Evolutionary conservation across 176 grass and related monocot species (phyloP).

Genomic region (Oryza nivara): DNA sequence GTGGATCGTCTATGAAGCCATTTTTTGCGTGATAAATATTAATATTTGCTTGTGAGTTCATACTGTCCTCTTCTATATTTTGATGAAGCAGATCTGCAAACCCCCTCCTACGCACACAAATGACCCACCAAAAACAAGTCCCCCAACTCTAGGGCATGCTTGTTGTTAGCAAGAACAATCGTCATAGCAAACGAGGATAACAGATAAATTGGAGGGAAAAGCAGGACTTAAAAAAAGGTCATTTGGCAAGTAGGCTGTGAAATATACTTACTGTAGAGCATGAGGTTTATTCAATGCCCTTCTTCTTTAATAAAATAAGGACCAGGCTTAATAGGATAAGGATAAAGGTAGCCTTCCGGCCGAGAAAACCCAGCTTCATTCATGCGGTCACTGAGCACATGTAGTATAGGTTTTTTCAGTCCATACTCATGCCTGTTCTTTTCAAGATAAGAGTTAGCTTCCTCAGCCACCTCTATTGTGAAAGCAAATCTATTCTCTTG

Average conservation of each 20-base stretch:
- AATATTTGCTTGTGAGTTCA: slow-evolving; percentile 15
- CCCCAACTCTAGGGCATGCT: not conserved
- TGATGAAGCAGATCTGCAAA: slow-evolving; percentile 1
- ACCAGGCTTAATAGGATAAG: slow-evolving; percentile 72
- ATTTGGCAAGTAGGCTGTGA: not conserved
- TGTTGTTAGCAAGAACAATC: slow-evolving; percentile 11
- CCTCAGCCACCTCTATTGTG: slow-evolving; percentile 79
- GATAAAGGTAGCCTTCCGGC: slow-evolving; percentile 72
- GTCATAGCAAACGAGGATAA: slow-evolving; percentile 29
- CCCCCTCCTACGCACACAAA: too few species aligned
- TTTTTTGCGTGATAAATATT: slow-evolving; percentile 36
- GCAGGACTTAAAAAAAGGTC: not conserved
- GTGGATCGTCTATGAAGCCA: slow-evolving; percentile 14
- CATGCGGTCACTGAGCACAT: slow-evolving; percentile 81
- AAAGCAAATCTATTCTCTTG: slow-evolving; percentile 82
- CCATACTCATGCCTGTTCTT: slow-evolving; percentile 81
- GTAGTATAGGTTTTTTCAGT: slow-evolving; percentile 74
- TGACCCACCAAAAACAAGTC: not conserved
- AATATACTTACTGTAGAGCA: slow-evolving; percentile 34
- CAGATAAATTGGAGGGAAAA: slow-evolving; percentile 1
- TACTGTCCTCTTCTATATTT: slow-evolving; percentile 17
- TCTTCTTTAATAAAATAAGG: slow-evolving; percentile 74
- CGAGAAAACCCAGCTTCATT: slow-evolving; percentile 84
- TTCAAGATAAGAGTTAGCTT: slow-evolving; percentile 74
- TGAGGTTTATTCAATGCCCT: slow-evolving; percentile 39